These are phyloP conservation scores for Cryptococcus deneoformans DNA, from an alignment of 1,284 basidiomycete genomes.

Conservation along the genomic window DNA sequence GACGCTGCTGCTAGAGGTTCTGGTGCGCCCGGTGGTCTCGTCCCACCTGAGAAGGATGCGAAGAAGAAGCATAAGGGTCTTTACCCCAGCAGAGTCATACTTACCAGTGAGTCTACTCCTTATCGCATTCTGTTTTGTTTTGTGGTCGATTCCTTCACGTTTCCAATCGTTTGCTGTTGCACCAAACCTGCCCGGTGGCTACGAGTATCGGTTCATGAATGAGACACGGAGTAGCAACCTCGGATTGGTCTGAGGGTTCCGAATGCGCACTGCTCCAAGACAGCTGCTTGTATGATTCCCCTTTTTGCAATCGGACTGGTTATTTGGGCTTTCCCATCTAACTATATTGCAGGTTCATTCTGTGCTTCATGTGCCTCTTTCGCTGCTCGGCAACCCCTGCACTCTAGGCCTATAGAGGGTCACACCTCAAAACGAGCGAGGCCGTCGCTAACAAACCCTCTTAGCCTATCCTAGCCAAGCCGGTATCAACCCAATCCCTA, in stretches of 20 bases:
- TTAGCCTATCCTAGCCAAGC: conserved; percentile 69
- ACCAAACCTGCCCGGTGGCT: no score
- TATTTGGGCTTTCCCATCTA: no score
- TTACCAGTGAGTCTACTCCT: conserved; percentile 31
- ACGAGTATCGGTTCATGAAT: no score
- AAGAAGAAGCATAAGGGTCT: conserved; percentile 26
- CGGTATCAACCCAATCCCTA: conserved; percentile 69
- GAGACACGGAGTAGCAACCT: no score
- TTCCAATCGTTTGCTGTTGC: no score
- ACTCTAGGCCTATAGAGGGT: background rate
- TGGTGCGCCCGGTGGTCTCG: conserved; percentile 19
- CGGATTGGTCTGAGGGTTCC: no score
- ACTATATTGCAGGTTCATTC: no score
- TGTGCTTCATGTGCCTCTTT: no score
- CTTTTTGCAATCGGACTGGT: no score
- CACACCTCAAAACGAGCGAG: background rate
- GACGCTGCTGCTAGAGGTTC: conserved; percentile 19
- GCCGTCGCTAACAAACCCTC: background rate
- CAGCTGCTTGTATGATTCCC: no score
- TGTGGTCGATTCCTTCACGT: background rate
- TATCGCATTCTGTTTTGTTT: background rate
- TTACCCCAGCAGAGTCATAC: conserved; percentile 37
- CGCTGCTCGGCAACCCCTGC: no score
- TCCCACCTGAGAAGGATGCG: conserved; percentile 17
- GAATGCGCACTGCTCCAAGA: no score